Evolutionary conservation across 495 filamentous ascomycete genomes (phyloP), one percentile per base, ranked within the genome.

Genomic region (Thozetella sp.): DNA sequence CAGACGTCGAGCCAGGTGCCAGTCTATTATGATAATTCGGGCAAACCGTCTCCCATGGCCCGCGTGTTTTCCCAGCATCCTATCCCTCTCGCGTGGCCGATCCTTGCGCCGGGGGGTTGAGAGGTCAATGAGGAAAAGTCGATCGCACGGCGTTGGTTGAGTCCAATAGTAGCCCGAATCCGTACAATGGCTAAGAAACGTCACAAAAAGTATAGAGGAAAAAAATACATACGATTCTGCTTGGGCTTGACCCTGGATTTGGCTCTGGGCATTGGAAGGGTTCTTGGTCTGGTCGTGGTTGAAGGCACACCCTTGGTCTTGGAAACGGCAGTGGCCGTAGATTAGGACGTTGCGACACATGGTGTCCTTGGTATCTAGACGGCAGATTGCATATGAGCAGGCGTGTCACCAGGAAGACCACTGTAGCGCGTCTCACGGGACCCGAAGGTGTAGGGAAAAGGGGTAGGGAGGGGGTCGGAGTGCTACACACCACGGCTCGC

Each of bases 261-360:
- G 30, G 30, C 17, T 37, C 30, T 37, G 30, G 17, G 43, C n/a
- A 57, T 67, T 65, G 55, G 67, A 68, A 19, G 72, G 72, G 48
- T 71, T 69, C 69, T 86, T 93, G 59, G 82, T 78, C 50, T 86
- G 85, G 65, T 96, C 90, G 71, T 97, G 93, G 65, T 93, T 94
- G 77, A 96, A 97, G 61, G 90, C 85, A 73, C 93, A 97, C 22
- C 92, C 91, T 78, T 93, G 90, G 67, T 95, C 91, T 75, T 95
- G 90, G 73, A 90, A 97, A 53, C 91, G 89, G 73, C 94, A 98
- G 71, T 93, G 88, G 25, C 94, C 94, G 72, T 97, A 97, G 59
- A 98, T 97, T 37, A 92, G 85, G 13, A 98, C 88, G 73, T 98
- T 97, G 63, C 93, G 88, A 76, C 94, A 98, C 24, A 95, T 80